Evolutionary conservation across 73 alveolate genomes (phyloP), one percentile per base, ranked within the genome.

Genomic region (Urostyla sp.): DNA sequence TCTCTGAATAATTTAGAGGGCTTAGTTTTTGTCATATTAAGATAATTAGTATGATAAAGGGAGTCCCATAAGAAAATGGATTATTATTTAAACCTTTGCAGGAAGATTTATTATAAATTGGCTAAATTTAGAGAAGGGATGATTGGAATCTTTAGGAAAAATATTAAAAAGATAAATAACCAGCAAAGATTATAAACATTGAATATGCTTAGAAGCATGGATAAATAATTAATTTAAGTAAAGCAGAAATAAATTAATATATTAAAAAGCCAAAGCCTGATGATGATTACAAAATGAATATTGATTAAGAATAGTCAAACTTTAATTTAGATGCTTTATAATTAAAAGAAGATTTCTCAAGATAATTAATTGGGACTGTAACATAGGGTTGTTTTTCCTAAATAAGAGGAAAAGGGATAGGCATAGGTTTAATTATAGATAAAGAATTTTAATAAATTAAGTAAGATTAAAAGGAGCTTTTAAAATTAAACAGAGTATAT

Each of bases 331-430:
- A n/a, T n/a, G n/a, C n/a, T n/a, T 11, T 37, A 32, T 28, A 36
- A 15, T 6, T 6, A 23, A 11, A 60, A 4, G 34, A 24, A 16
- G 32, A 69, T 7, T 38, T 38, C 15, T 46, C 31, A 69, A 69
- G 83, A 69, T 8, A 48, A 23, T 40, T 40, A 10, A 69, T 69
- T 5, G 83, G 83, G 16, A 37, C 18, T 48, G 34, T 69, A 8
- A 69, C 55, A 5, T 46, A 69, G 48, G 83, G 83, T 37, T 54
- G 72, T 38, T 69, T 46, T 49, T 48, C 72, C 6, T 24, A 69
- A 49, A 6, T 69, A 8, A 69, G 83, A 69, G 83, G 83, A 2
- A 69, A 48, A 46, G 48, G 83, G 20, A 69, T 69, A 28, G 83
- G 83, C 7, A 45, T 69, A 3, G 67, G 72, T 27, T 27, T 69